Evolutionary conservation across 2,329 filamentous ascomycete genomes (phyloP), one percentile per base, ranked within the genome.

Genomic region (Penicillium carneum): DNA sequence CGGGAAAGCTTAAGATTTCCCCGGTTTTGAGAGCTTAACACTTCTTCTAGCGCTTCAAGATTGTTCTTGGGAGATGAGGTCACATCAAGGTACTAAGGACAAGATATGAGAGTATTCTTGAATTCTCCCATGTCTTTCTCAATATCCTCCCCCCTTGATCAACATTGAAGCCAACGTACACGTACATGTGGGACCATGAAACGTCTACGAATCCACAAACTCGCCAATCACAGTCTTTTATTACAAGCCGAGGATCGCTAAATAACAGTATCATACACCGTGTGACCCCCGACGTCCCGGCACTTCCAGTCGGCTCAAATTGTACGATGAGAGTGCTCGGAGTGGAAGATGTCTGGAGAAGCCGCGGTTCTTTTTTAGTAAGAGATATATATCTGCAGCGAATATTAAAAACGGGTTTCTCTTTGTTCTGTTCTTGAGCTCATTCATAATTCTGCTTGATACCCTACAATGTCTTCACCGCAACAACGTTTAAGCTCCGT

Each of bases 401-500:
- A 14, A 49, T 59, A 55, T 59, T 60, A 59, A 61, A 66, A 66
- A 57, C 57, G 41, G 23, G 12, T 23, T 49, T 45, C 33, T 36
- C 31, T 33, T 29, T 45, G 39, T 29, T 57, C 47, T 29, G 41
- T 39, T 51, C 23, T 57, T 49, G 23, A 16, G 36, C 16, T 33
- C 23, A 26, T 26, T 10, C 23, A 18, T 29, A 18, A 20, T 53
- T 31, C n/a, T 26, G 43, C 2, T 12, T 9, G 2, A 18, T 18
- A 11, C 45, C 38, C 20, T 38, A 70, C 42, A 62, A 79, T 78
- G 76, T 77, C 79, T 72, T 71, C 76, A 53, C 57, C 75, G 56
- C 74, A 79, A 48, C 75, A 77, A 65, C 74, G 79, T 23, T 66
- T 77, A 56, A 79, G 71, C 36, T 79, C 79, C 12, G 79, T 82